A percentile compares a stretch with the other conserved stretches of the same genome.
phyloP scores from a whole-genome alignment of 2,329 filamentous ascomycete species.

The Sporothrix phasma region DNA sequence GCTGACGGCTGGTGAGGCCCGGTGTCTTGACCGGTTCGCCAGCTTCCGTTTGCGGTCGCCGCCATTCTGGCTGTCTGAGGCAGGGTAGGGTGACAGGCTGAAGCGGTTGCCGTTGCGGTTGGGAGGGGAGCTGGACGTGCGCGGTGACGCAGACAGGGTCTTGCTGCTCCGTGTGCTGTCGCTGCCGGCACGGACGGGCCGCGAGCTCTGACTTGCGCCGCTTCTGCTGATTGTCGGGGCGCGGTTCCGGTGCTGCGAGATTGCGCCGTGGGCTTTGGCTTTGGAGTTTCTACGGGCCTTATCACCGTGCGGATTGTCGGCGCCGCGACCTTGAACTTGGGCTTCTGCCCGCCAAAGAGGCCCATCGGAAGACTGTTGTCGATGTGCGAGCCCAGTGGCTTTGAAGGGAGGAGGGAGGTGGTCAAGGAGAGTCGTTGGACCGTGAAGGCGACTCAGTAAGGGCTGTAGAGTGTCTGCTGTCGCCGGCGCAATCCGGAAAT shows the following conservation, averaged over 20 bases:
- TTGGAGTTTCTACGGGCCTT: constrained; percentile 35
- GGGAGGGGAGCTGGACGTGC: constrained; percentile 17
- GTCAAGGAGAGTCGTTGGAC: not conserved
- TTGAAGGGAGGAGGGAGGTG: not conserved
- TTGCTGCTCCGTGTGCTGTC: constrained; percentile 30
- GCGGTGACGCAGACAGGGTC: constrained; percentile 17
- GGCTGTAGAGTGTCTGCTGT: not conserved
- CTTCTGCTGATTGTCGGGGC: constrained; percentile 19
- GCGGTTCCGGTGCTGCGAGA: constrained; percentile 9
- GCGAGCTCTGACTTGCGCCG: constrained; percentile 18
- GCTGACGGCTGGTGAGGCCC: constrained; percentile 36
- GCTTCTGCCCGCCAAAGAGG: constrained; percentile 33
- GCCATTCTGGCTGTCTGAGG: constrained; percentile 23
- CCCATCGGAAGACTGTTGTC: constrained; percentile 25
- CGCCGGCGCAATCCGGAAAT: not conserved
- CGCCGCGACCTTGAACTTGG: constrained; percentile 42
- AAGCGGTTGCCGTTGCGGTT: constrained; percentile 9
- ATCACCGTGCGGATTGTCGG: constrained; percentile 44
- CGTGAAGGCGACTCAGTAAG: not conserved
- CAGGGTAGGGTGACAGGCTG: constrained; percentile 29
- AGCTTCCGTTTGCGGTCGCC: constrained; percentile 40
- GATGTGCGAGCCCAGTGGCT: not conserved
- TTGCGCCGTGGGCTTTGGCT: constrained; percentile 30
- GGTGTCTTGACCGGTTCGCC: constrained; percentile 21
- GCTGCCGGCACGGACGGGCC: constrained; percentile 23